Conservation (phyloP, 208 protist genomes). For the Leishmania martiniquensis region DNA sequence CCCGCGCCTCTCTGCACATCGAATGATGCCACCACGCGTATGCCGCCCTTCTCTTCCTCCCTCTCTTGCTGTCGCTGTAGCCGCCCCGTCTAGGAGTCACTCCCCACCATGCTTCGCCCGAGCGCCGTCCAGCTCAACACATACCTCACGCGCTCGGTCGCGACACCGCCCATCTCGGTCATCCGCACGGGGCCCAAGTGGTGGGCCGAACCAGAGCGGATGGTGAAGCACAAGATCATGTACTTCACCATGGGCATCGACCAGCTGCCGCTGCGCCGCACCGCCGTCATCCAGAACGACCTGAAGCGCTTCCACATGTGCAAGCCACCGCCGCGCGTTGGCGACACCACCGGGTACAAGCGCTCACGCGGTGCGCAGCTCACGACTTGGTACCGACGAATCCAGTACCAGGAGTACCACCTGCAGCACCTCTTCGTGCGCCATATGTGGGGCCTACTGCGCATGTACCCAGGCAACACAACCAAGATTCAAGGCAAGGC, state of each 20-base stretch:
- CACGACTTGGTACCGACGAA: slow-evolving; percentile 86
- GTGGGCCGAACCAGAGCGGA: slow-evolving; percentile 88
- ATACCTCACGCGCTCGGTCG: slow-evolving; percentile 80
- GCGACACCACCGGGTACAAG: slow-evolving; percentile 89
- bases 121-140: slow-evolving; percentile 55
- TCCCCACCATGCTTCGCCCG: slow-evolving; percentile 47
- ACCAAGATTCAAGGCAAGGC: slow-evolving; percentile 85
- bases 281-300: slow-evolving; percentile 85
- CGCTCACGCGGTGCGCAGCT: slow-evolving; percentile 75
- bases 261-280: slow-evolving; percentile 86
- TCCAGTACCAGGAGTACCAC: slow-evolving; percentile 93
- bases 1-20: neutral
- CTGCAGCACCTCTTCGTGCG: slow-evolving; percentile 91
- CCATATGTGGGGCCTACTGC: slow-evolving; percentile 83
- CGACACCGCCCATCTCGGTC: slow-evolving; percentile 76
- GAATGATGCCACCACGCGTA: neutral
- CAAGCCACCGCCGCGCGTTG: slow-evolving; percentile 63
- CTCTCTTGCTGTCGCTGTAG: neutral
- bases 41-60: neutral
- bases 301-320: slow-evolving; percentile 83
- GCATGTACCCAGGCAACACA: slow-evolving; percentile 87
- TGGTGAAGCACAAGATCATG: slow-evolving; percentile 89
- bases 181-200: slow-evolving; percentile 85
- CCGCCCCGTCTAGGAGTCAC: too few relatives aligned
- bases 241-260: slow-evolving; percentile 92